Evolutionary conservation across 768 basidiomycete genomes (phyloP).

Genomic region (Termitomyces sp.): DNA sequence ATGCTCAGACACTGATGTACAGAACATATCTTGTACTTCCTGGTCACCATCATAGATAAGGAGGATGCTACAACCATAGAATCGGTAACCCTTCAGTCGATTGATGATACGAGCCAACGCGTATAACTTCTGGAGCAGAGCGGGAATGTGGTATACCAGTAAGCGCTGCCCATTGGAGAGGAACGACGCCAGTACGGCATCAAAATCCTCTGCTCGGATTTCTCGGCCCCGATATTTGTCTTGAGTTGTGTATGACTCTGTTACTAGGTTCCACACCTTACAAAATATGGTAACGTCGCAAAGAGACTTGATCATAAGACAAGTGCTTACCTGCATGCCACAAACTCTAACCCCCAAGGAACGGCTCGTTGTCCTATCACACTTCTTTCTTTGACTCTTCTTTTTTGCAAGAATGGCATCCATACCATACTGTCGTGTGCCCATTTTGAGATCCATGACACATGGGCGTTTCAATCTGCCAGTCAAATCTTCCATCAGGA

Average conservation of each 20-base stretch:
- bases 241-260: slow-evolving; percentile 82
- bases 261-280: slow-evolving; percentile 89
- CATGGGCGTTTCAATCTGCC: slow-evolving; percentile 88
- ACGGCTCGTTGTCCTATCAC: slow-evolving; percentile 91
- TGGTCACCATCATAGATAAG: slow-evolving; percentile 96
- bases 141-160: slow-evolving; percentile 88
- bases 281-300: not conserved
- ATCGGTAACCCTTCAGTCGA: slow-evolving; percentile 90
- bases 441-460: slow-evolving; percentile 99
- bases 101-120: slow-evolving; percentile 89
- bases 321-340: slow-evolving; percentile 88
- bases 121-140: slow-evolving; percentile 86
- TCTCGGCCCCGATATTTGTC: slow-evolving; percentile 97
- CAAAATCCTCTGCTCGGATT: slow-evolving; percentile 80
- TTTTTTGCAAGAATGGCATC: slow-evolving; percentile 90
- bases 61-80: slow-evolving; percentile 95
- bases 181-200: slow-evolving; percentile 76
- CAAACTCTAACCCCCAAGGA: slow-evolving; percentile 89
- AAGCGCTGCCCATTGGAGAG: slow-evolving; percentile 78
- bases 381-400: slow-evolving; percentile 98
- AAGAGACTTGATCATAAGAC: not conserved
- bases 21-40: slow-evolving; percentile 76
- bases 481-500: slow-evolving; percentile 98
- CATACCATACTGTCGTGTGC: slow-evolving; percentile 97
- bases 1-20: slow-evolving; percentile 54